Percentiles rank a stretch among this genome's conserved stretches.
phyloP scores from a whole-genome alignment of 805 yeast genomes.

The Starmera dryadoides region DNA sequence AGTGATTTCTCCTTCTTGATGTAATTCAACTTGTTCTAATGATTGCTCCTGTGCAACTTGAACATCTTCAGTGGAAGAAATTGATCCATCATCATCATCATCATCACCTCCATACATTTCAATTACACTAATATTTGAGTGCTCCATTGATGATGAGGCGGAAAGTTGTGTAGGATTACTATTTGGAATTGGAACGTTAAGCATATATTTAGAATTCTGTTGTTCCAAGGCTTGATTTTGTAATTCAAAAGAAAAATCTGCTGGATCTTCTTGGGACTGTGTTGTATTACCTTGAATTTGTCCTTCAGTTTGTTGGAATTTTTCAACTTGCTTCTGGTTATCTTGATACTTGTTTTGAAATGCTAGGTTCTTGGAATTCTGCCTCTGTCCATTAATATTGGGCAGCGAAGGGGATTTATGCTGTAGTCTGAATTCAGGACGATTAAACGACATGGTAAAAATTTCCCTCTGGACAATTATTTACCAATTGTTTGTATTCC shows the following conservation, averaged over 20 bases:
- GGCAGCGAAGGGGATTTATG: slow-evolving; percentile 9
- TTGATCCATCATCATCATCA: background rate
- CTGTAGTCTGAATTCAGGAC: background rate
- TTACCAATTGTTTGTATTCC: no score
- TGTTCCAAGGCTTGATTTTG: background rate
- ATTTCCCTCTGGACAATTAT: no score
- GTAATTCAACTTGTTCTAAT: no score
- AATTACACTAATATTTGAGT: slow-evolving; percentile 27
- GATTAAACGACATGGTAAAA: background rate
- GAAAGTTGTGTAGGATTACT: background rate
- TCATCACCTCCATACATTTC: slow-evolving; percentile 24
- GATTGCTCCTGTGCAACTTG: no score
- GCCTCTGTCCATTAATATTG: slow-evolving; percentile 2
- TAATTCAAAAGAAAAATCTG: background rate
- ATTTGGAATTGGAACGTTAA: background rate
- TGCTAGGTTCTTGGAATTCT: no score
- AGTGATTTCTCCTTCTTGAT: no score
- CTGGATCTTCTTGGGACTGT: no score
- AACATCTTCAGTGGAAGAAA: background rate
- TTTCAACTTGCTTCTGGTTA: no score
- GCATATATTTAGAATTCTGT: background rate
- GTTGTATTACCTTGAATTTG: no score
- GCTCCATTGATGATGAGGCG: slow-evolving; percentile 8
- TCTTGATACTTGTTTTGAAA: no score
- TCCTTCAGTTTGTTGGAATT: no score